Conservation (phyloP, 495 filamentous ascomycete genomes). For the Cairneyella variabilis region DNA sequence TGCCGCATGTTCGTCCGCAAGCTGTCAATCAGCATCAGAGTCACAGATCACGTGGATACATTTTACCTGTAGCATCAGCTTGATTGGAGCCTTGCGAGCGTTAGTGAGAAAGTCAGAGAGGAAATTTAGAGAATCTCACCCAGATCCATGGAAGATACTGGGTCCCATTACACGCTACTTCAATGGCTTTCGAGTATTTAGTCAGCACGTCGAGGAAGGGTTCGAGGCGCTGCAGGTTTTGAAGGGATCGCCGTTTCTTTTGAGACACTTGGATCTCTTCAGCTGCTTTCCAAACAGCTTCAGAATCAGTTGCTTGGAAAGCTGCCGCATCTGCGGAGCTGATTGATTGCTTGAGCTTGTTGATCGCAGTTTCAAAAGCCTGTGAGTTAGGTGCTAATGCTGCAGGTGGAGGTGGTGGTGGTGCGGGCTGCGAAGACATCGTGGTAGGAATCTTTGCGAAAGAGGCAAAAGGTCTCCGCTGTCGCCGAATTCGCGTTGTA, state of each 20-base stretch:
- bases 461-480: too few species aligned
- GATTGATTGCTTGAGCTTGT: constrained; percentile 22
- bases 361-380: constrained; percentile 23
- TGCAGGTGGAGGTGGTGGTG: too few species aligned
- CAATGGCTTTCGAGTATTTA: constrained; percentile 32
- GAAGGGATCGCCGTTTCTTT: constrained; percentile 19
- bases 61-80: constrained; percentile 23
- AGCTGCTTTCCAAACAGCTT: constrained; percentile 27
- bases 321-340: constrained; percentile 21
- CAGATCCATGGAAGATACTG: constrained; percentile 37
- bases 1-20: constrained; percentile 15
- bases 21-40: constrained; percentile 22
- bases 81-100: constrained; percentile 5
- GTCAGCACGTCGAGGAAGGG: constrained; percentile 31
- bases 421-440: too few species aligned
- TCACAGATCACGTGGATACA: constrained; percentile 27
- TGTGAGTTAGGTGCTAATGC: too few species aligned
- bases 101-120: not conserved
- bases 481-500: too few species aligned
- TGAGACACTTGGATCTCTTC: constrained; percentile 27
- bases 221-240: constrained; percentile 30
- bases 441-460: too few species aligned
- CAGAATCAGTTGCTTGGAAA: constrained; percentile 26
- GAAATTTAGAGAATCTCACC: constrained; percentile 17
- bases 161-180: constrained; percentile 36